Evolutionary conservation across 768 basidiomycete genomes (phyloP).

Genomic region (Suillus variegatus): DNA sequence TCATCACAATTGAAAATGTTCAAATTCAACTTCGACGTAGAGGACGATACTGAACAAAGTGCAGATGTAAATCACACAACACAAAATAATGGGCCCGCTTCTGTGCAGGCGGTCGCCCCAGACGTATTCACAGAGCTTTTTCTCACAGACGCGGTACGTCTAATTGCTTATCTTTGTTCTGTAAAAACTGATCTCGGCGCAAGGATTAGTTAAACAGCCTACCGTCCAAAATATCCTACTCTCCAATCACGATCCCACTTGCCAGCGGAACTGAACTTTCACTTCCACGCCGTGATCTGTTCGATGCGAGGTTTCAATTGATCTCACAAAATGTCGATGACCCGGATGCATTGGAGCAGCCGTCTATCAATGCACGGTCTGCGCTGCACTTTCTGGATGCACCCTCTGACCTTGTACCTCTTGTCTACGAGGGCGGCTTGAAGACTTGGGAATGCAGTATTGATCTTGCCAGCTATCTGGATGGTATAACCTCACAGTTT

Average conservation of each 20-base stretch:
- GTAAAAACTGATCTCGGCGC: slow-evolving; percentile 13
- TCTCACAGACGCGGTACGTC: slow-evolving; percentile 34
- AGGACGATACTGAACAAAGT: slow-evolving; percentile 29
- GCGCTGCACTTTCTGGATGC: slow-evolving; percentile 71
- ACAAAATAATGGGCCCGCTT: slow-evolving; percentile 4
- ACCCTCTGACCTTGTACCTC: slow-evolving; percentile 87
- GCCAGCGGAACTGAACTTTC: slow-evolving; percentile 31
- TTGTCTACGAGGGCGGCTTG: slow-evolving; percentile 93
- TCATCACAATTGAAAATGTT: slow-evolving; percentile 38
- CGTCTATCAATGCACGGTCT: slow-evolving; percentile 19
- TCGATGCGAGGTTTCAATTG: slow-evolving; percentile 94
- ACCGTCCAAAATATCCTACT: slow-evolving; percentile 78
- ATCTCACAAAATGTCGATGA: slow-evolving; percentile 55
- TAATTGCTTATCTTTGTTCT: background rate
- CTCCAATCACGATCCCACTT: slow-evolving; percentile 61
- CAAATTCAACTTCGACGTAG: slow-evolving; percentile 57
- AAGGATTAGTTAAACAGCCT: slow-evolving; percentile 61
- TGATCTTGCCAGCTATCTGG: slow-evolving; percentile 76
- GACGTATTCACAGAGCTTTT: slow-evolving; percentile 31
- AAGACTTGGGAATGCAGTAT: slow-evolving; percentile 98
- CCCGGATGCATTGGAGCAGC: slow-evolving; percentile 27
- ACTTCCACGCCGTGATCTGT: slow-evolving; percentile 83
- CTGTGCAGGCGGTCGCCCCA: slow-evolving; percentile 5
- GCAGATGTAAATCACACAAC: slow-evolving; percentile 12
- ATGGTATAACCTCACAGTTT: slow-evolving; percentile 30